These are phyloP conservation scores for Cantharellus cinnabarinus DNA, from an alignment of 768 basidiomycete species.

Conservation along the genomic window DNA sequence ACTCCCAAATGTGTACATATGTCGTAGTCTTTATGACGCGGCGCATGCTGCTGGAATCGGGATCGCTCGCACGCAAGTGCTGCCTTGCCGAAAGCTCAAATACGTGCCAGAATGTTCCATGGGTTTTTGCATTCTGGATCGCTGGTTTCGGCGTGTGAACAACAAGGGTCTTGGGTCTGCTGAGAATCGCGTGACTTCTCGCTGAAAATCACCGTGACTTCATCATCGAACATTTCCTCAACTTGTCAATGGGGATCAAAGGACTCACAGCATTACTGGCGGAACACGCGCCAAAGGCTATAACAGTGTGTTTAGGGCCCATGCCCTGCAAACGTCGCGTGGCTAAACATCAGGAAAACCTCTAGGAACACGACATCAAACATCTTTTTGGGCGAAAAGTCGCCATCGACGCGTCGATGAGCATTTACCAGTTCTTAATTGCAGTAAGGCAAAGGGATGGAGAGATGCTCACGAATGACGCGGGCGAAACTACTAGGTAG, in stretches of 20 bases:
- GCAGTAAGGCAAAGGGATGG: constrained; percentile 94
- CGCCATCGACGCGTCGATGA: constrained; percentile 96
- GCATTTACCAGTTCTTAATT: constrained; percentile 93
- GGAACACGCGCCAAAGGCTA: constrained; percentile 74
- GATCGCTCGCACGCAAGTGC: too few relatives aligned
- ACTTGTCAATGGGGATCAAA: constrained; percentile 66
- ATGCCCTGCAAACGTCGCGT: background rate
- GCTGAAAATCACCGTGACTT: too few relatives aligned
- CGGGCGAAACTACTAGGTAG: constrained; percentile 81
- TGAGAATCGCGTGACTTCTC: too few relatives aligned
- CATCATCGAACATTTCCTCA: too few relatives aligned
- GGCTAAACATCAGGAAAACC: background rate
- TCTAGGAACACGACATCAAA: constrained; percentile 78
- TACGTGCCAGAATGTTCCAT: too few relatives aligned
- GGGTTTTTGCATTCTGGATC: too few relatives aligned
- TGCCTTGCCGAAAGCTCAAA: too few relatives aligned
- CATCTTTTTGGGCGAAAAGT: constrained; percentile 96
- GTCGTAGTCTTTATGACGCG: too few relatives aligned
- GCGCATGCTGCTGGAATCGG: too few relatives aligned
- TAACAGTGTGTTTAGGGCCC: constrained; percentile 21
- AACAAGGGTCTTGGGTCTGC: too few relatives aligned
- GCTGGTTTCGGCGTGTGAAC: too few relatives aligned
- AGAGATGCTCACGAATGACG: constrained; percentile 91
- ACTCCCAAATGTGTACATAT: too few relatives aligned
- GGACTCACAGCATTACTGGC: constrained; percentile 77